Conservation (phyloP, 768 basidiomycete genomes). For the Kwoniella newhampshirensis region DNA sequence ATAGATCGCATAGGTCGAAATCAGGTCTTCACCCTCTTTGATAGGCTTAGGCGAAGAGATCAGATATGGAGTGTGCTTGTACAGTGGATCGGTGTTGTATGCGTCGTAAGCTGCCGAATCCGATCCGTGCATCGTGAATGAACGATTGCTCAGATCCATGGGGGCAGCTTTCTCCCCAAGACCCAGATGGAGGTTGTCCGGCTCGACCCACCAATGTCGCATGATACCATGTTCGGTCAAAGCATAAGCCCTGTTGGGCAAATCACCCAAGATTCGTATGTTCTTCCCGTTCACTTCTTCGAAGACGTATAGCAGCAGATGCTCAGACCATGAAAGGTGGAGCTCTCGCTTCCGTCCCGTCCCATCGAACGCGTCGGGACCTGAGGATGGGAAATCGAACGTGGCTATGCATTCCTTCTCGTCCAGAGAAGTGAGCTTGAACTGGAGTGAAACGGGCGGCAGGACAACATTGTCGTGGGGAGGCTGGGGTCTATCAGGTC, state of each 20-base stretch:
- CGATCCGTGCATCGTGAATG: conserved; percentile 37
- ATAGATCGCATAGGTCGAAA: conserved; percentile 27
- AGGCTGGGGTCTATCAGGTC: conserved; percentile 39
- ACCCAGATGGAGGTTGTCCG: conserved; percentile 40
- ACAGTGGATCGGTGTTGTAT: conserved; percentile 46
- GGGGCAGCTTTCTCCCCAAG: conserved; percentile 50
- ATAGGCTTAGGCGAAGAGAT: conserved; percentile 34
- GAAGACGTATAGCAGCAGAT: conserved; percentile 28
- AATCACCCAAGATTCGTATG: conserved; percentile 31
- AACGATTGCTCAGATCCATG: conserved; percentile 37
- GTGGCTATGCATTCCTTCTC: conserved; percentile 21
- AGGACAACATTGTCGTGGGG: conserved; percentile 45
- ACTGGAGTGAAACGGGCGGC: conserved; percentile 3
- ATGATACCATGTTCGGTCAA: conserved; percentile 42
- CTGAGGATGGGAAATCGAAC: conserved; percentile 21
- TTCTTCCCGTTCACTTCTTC: conserved; percentile 20
- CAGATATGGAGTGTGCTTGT: conserved; percentile 52
- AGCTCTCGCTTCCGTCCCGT: conserved; percentile 22
- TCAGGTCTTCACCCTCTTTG: conserved; percentile 12
- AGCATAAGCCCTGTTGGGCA: conserved; percentile 37
- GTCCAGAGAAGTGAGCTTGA: conserved; percentile 29
- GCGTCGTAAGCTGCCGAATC: conserved; percentile 49
- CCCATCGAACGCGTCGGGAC: conserved; percentile 18
- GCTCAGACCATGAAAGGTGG: conserved; percentile 31
- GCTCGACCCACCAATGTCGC: conserved; percentile 31